Percentiles rank a stretch among this genome's conserved stretches.
Conservation (phyloP, 2,329 filamentous ascomycete genomes). For the Aspergillus oerlinghausenensis region DNA sequence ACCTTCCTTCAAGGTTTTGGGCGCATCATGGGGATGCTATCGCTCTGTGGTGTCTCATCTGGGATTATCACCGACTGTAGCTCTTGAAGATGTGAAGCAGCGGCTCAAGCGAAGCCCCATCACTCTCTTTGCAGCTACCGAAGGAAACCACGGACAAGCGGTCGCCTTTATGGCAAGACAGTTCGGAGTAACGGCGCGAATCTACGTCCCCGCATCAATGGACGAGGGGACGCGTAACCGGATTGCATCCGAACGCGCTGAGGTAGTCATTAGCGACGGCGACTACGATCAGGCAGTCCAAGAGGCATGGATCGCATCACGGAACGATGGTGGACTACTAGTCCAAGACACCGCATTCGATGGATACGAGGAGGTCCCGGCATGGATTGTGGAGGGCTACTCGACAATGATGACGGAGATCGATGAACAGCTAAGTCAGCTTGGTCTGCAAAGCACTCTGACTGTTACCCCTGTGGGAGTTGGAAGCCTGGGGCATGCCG, state of each 20-base stretch:
- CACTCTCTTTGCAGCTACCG: conserved; percentile 60
- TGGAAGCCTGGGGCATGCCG: conserved; percentile 67
- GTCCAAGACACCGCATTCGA: conserved; percentile 66
- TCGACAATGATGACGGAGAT: conserved; percentile 66
- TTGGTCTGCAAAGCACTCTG: conserved; percentile 41
- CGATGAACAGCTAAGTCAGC: conserved; percentile 54
- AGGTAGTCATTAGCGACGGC: conserved; percentile 51
- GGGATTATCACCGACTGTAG: conserved; percentile 39
- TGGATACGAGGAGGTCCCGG: conserved; percentile 62
- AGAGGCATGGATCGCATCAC: conserved; percentile 43
- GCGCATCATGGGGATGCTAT: conserved; percentile 69
- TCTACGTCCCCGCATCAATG: conserved; percentile 62
- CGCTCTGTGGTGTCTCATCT: conserved; percentile 50
- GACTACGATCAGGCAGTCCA: conserved; percentile 62
- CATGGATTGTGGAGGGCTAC: conserved; percentile 77
- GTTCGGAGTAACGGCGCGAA: conserved; percentile 51
- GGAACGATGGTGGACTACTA: conserved; percentile 46
- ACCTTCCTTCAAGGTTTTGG: conserved; percentile 75
- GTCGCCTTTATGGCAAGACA: conserved; percentile 63
- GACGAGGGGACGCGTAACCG: conserved; percentile 48
- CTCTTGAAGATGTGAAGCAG: conserved; percentile 42
- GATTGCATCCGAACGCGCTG: conserved; percentile 61
- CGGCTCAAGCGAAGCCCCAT: conserved; percentile 31
- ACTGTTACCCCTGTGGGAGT: conserved; percentile 67
- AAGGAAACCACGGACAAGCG: conserved; percentile 73